Evolutionary conservation across 2,329 filamentous ascomycete species (phyloP), one percentile per base, ranked within the genome.

Genomic region (Aspergillus phoenicis): DNA sequence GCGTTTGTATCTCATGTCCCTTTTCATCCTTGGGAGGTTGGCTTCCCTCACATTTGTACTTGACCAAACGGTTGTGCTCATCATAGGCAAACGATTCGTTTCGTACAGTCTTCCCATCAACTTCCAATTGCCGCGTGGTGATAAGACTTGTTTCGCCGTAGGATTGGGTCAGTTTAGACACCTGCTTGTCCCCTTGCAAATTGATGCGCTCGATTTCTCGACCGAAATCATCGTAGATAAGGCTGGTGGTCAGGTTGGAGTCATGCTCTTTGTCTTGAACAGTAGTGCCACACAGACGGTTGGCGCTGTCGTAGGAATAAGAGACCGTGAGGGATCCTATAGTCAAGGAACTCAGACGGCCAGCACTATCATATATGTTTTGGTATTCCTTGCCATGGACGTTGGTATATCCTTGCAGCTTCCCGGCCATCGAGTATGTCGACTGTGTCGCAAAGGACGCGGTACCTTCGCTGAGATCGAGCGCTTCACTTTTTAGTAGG

Each of bases 381-480:
- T 30, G 28, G 28, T 61, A 13, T 22, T 59, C 38, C 15, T 55
- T 30, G 2, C 41, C 51, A 20, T 65, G 41, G 22, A 49, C 58
- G 22, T 30, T 10, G 28, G 8, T 30, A 30, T 60, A 60, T 10
- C 30, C 15, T 17, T 48, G 59, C 15, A 57, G 47, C 22, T 60
- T 63, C 5, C 60, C 53, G 6, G 22, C 51, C 41, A 65, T 60
- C 8, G 63, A 62, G 36, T 65, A 61, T 1, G 17, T 11, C 5
- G 24, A 51, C 4, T 57, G 8, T 0, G 26, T 8, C 8, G 28
- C 38, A 26, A 49, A 49, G 15, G 41, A 11, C 17, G 26, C 22
- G 13, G 2, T 5, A 51, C 26, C 26, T n/a, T 33, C 28, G 28
- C 28, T 8, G 28, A 43, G 8, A 8, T 43, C 39, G n/a, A 43